Evolutionary conservation across 2,329 filamentous ascomycete genomes (phyloP).

Genomic region (Neonectria sp.): DNA sequence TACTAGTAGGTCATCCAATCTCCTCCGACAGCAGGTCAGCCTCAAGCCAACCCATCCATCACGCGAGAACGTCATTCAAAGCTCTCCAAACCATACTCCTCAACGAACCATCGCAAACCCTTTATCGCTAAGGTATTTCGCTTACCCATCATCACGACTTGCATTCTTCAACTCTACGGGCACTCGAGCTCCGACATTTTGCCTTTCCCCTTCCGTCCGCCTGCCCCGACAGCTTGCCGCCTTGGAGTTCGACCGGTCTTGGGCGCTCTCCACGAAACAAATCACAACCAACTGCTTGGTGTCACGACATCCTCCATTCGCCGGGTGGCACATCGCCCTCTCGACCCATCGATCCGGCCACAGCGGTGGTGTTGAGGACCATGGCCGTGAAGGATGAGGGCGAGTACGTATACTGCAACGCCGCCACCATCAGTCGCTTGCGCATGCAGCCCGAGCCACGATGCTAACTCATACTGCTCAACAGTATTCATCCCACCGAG

Average conservation of each 20-base stretch:
- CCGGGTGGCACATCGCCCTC: constrained; percentile 26
- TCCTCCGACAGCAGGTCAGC: constrained; percentile 25
- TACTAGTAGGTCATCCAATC: constrained; percentile 34
- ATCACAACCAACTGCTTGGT: constrained; percentile 24
- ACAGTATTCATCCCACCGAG: constrained; percentile 77
- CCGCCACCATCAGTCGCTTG: constrained; percentile 1
- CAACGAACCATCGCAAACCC: not conserved
- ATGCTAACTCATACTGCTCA: constrained; percentile 25
- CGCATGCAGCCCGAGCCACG: not conserved
- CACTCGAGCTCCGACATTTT: not conserved
- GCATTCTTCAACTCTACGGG: not conserved
- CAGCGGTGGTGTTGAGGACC: constrained; percentile 32
- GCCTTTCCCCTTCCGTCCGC: not conserved
- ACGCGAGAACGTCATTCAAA: constrained; percentile 45
- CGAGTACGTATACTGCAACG: constrained; percentile 57
- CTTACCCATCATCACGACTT: not conserved
- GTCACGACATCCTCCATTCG: constrained; percentile 22
- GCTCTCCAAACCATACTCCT: not conserved
- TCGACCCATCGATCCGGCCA: constrained; percentile 36
- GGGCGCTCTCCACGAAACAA: constrained; percentile 18
- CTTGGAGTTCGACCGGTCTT: constrained; percentile 18
- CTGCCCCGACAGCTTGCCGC: not conserved
- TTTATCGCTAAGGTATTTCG: constrained; percentile 11
- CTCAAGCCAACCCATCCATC: constrained; percentile 21
- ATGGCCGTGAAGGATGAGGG: constrained; percentile 72